Base-by-base conservation (phyloP, 192 early-diverging fungal genomes). In the Gaertneriomyces semiglobifer region DNA sequence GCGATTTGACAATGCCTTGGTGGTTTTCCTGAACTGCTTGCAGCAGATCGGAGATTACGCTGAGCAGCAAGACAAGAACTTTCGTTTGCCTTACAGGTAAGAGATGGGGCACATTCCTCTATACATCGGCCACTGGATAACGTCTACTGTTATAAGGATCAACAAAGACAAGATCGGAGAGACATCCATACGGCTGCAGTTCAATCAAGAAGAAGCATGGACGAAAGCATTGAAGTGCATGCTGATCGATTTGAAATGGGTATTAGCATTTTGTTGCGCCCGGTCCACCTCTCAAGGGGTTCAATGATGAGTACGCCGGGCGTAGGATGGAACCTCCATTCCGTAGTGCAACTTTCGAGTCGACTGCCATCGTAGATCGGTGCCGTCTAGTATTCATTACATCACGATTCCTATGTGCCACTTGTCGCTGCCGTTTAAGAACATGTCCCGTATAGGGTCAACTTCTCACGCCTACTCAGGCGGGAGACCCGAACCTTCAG, bases 121-220 rank as follows among this genome's bases (percentile, higher is more conserved):
- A 38, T 58, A 14, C 3, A 48, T 61, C 5, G 0, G 60, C 14
- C 25, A 47, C 42, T 61, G 25, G 39, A 51, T 16, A 3, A 16
- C 12, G 0, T 70, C 20, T 16, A 68, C 44, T 4, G 7, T 11
- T 16, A 53, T 43, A 62, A 88, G 87, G 47, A 94, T 95, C 45
- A 85, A 84, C 59, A 93, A 94, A 72, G 96, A 98, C 65, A 88
- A 85, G 55, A 89, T 96, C 40, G 92, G 92, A 5, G 88, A 92
- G 41, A 74, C 83, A 4, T 90, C 90, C 4, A 94, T 96, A 63
- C 72, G 79, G 58, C 74, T 92, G 14, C 92, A 94, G 74, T 92
- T 96, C 74, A 91, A 88, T 42, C 88, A 93, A 63, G 93, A 93
- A 57, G 95, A 98, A 53, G 68, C 80, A 40, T 98, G 95, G 95